Conservation (phyloP, 2,329 filamentous ascomycete species). For the Lachnellula willkommii region DNA sequence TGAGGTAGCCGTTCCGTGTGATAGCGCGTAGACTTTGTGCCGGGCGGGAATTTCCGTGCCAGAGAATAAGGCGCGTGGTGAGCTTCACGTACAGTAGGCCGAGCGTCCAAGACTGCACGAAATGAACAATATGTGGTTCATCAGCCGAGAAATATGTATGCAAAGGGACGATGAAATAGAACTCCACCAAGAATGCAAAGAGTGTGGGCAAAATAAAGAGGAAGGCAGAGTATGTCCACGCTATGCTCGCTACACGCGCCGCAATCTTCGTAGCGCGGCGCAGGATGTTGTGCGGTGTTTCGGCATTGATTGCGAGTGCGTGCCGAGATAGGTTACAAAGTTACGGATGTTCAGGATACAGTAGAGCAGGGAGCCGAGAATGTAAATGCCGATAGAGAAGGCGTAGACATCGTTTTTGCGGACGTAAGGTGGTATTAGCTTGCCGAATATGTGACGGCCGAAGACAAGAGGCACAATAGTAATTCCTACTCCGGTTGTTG, state of each 20-base stretch:
- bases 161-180: constrained; percentile 82
- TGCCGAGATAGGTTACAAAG: constrained; percentile 30
- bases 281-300: constrained; percentile 26
- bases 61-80: constrained; percentile 61
- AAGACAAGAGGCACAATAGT: constrained; percentile 84
- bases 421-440: constrained; percentile 64
- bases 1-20: constrained; percentile 67
- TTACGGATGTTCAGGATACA: constrained; percentile 46
- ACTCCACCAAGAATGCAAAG: constrained; percentile 73
- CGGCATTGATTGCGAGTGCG: constrained; percentile 22
- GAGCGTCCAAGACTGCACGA: constrained; percentile 91
- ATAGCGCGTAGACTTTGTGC: constrained; percentile 71
- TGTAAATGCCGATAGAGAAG: constrained; percentile 83
- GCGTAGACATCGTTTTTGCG: constrained; percentile 94
- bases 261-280: constrained; percentile 15
- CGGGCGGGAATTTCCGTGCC: constrained; percentile 64
- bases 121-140: constrained; percentile 66
- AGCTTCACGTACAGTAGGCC: constrained; percentile 88
- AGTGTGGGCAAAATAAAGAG: constrained; percentile 75
- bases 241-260: constrained; percentile 39
- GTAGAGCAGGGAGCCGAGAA: constrained; percentile 66
- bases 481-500: constrained; percentile 74
- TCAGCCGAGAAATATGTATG: constrained; percentile 28
- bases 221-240: constrained; percentile 72
- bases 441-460: constrained; percentile 71